phyloP scores from a whole-genome alignment of 768 basidiomycete genomes.

The Kwoniella sp. region DNA sequence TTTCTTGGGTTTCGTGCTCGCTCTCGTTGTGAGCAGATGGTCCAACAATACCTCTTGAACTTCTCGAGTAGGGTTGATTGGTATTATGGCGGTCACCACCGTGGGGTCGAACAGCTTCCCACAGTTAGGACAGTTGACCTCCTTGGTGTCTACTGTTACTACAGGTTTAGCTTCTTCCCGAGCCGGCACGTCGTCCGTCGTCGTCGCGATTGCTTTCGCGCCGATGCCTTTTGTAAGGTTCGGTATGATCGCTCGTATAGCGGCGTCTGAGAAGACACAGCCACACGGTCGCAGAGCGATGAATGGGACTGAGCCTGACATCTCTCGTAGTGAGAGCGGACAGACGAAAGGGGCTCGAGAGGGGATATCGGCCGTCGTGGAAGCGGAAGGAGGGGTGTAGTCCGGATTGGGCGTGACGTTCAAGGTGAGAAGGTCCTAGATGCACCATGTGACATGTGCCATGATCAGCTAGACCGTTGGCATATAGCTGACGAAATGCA shows the following conservation, averaged over 20 bases:
- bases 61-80: conserved; percentile 49
- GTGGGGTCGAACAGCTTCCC: conserved; percentile 45
- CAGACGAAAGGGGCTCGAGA: conserved; percentile 80
- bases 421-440: conserved; percentile 85
- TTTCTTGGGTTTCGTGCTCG: conserved; percentile 49
- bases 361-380: conserved; percentile 37
- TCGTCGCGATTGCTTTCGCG: conserved; percentile 62
- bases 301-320: conserved; percentile 88
- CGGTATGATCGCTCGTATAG: conserved; percentile 72
- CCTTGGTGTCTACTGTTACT: conserved; percentile 17
- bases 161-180: conserved; percentile 34
- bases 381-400: conserved; percentile 57
- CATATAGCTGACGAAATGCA: not conserved
- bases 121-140: conserved; percentile 47
- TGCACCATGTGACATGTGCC: no score
- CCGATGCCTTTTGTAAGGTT: conserved; percentile 72
- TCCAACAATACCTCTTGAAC: conserved; percentile 43
- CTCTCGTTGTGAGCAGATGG: conserved; percentile 27
- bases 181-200: conserved; percentile 30
- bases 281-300: conserved; percentile 84
- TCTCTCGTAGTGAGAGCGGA: conserved; percentile 88
- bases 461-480: not conserved
- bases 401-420: conserved; percentile 76
- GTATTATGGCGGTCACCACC: conserved; percentile 22
- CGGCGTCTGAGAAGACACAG: conserved; percentile 85